Conservation (phyloP, 805 yeast species). For the Hanseniaspora hatyaiensis region DNA sequence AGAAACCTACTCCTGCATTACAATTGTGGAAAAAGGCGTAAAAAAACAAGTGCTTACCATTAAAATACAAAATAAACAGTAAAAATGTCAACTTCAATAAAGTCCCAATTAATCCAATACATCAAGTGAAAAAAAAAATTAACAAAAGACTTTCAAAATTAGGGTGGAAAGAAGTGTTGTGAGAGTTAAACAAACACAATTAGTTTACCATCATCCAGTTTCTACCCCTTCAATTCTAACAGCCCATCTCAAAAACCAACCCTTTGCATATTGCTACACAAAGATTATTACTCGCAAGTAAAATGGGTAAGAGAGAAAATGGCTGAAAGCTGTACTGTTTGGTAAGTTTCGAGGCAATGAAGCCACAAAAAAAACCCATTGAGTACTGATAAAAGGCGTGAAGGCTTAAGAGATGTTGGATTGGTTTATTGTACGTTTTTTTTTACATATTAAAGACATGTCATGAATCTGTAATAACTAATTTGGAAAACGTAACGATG, state of each 20-base stretch:
- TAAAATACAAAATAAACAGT: too few species aligned
- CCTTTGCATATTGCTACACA: constrained; percentile 1
- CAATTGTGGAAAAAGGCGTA: too few species aligned
- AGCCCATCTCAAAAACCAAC: constrained; percentile 11
- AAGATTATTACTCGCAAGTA: constrained; percentile 16
- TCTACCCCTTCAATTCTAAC: constrained; percentile 20
- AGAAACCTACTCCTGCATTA: too few species aligned
- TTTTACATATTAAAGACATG: too few species aligned
- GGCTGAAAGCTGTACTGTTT: constrained; percentile 8
- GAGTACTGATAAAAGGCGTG: constrained; percentile 15
- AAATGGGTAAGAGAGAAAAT: constrained; percentile 9
- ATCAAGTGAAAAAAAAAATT: constrained; percentile 23
- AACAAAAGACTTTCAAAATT: constrained; percentile 21
- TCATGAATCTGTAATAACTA: too few species aligned
- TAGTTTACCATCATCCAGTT: constrained; percentile 30
- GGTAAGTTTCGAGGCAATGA: neutral
- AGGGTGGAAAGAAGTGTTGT: constrained; percentile 31
- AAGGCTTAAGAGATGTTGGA: constrained; percentile 17
- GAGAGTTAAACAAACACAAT: constrained; percentile 15
- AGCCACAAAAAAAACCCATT: neutral
- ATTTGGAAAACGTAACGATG: too few species aligned
- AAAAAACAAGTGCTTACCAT: too few species aligned
- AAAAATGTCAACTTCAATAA: constrained; percentile 16
- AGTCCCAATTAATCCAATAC: constrained; percentile 17
- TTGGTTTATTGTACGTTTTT: neutral